phyloP scores from a whole-genome alignment of 192 early-diverging fungal genomes.

The Linderina pennispora region DNA sequence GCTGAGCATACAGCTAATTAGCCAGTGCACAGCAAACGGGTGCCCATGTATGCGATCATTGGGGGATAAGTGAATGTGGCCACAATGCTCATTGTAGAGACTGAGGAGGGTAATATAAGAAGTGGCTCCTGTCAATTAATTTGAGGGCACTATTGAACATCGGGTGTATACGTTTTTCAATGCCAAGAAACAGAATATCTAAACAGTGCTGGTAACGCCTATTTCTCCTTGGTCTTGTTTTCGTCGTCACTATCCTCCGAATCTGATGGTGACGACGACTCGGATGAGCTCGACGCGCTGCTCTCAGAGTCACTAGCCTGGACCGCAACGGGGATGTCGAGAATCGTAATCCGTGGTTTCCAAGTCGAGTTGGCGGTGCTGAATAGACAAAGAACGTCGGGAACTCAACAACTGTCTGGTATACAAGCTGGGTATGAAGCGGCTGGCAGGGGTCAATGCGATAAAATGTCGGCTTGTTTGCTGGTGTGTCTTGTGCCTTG shows the following conservation, averaged over 20 bases:
- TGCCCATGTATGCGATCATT: too few species aligned
- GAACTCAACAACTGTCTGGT: slow-evolving; percentile 49
- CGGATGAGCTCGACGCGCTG: neutral
- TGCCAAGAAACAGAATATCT: too few species aligned
- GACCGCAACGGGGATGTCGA: slow-evolving; percentile 5
- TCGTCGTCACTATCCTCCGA: slow-evolving; percentile 5
- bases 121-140: too few species aligned
- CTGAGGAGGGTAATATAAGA: too few species aligned
- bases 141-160: too few species aligned
- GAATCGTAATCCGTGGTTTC: slow-evolving; percentile 8
- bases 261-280: slow-evolving; percentile 7
- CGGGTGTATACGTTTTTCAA: too few species aligned
- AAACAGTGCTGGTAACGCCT: too few species aligned
- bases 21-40: too few species aligned
- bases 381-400: slow-evolving; percentile 42
- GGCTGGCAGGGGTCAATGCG: slow-evolving; percentile 24
- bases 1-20: too few species aligned
- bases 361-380: slow-evolving; percentile 3
- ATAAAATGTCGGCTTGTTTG: slow-evolving; percentile 47
- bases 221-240: slow-evolving; percentile 3
- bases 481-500: slow-evolving; percentile 23
- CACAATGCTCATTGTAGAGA: too few species aligned
- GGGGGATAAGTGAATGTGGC: too few species aligned
- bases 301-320: neutral
- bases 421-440: slow-evolving; percentile 39